Percentiles rank a stretch among this genome's conserved stretches.
Conservation (phyloP, 305 asterid species). For the Striga hermonthica region DNA sequence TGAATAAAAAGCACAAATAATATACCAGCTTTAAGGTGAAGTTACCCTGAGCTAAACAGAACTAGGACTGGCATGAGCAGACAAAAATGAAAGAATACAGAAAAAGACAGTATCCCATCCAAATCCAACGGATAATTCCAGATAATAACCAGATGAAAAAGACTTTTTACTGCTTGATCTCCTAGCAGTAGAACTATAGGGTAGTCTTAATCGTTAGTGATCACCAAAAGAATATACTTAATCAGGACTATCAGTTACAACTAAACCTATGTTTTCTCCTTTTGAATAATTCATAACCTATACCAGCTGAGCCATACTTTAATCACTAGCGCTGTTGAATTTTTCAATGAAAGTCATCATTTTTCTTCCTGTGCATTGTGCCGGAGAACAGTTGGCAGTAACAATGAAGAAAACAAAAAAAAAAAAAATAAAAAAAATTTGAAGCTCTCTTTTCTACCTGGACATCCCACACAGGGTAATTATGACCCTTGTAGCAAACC, state of each 20-base stretch:
- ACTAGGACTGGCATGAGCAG: neutral
- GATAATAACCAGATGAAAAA: neutral
- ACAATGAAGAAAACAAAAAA: too few species aligned
- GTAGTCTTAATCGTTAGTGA: neutral
- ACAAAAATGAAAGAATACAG: neutral
- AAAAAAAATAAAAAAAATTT: too few species aligned
- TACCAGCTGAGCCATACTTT: neutral
- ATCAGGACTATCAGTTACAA: neutral
- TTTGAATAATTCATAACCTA: slow-evolving; percentile 8
- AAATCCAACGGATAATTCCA: neutral
- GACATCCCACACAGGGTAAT: slow-evolving; percentile 98
- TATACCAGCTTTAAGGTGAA: neutral
- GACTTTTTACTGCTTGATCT: neutral
- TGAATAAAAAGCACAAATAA: slow-evolving; percentile 13
- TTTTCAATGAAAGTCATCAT: neutral
- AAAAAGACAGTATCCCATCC: slow-evolving; percentile 1
- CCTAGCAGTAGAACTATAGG: neutral
- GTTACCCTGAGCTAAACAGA: neutral
- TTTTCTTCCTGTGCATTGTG: neutral
- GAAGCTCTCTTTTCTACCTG: slow-evolving; percentile 50
- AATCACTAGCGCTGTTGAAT: neutral
- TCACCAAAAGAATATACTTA: neutral
- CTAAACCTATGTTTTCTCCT: neutral
- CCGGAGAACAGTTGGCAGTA: neutral
- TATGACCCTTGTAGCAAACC: slow-evolving; percentile 98